Evolutionary conservation across 1,284 basidiomycete genomes (phyloP).

Genomic region (Paramarasmius palmivorus): DNA sequence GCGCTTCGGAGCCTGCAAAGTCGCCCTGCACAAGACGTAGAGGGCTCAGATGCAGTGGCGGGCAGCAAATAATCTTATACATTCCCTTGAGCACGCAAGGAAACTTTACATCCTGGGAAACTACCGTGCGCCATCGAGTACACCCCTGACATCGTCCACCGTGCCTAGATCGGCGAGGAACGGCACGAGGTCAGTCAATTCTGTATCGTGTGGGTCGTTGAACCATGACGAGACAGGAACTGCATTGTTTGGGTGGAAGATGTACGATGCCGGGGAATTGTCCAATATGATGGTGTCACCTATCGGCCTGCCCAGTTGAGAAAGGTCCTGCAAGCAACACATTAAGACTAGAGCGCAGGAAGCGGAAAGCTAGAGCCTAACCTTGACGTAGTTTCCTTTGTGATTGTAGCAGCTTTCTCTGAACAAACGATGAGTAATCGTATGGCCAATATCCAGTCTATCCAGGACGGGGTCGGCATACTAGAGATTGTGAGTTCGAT

Average conservation of each 20-base stretch:
- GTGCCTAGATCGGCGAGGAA: constrained; percentile 88
- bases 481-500: constrained; percentile 43
- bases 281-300: constrained; percentile 96
- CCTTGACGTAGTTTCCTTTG: constrained; percentile 99
- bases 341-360: constrained; percentile 4
- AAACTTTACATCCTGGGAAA: neutral
- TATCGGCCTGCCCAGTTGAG: constrained; percentile 92
- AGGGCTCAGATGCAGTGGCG: too few species aligned
- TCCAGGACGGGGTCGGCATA: constrained; percentile 99
- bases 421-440: constrained; percentile 96
- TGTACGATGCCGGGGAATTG: constrained; percentile 98
- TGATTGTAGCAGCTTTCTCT: constrained; percentile 99
- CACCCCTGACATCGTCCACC: constrained; percentile 90
- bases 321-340: constrained; percentile 73
- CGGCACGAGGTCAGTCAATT: constrained; percentile 91
- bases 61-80: too few species aligned
- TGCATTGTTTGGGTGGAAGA: constrained; percentile 99
- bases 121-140: constrained; percentile 83
- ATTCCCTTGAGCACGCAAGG: too few species aligned
- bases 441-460: constrained; percentile 90
- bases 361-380: constrained; percentile 27
- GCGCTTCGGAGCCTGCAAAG: too few species aligned
- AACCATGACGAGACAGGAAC: constrained; percentile 99
- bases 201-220: constrained; percentile 97
- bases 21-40: too few species aligned